Base-by-base conservation (phyloP, 441 rosid species). In the Codiaeum variegatum region DNA sequence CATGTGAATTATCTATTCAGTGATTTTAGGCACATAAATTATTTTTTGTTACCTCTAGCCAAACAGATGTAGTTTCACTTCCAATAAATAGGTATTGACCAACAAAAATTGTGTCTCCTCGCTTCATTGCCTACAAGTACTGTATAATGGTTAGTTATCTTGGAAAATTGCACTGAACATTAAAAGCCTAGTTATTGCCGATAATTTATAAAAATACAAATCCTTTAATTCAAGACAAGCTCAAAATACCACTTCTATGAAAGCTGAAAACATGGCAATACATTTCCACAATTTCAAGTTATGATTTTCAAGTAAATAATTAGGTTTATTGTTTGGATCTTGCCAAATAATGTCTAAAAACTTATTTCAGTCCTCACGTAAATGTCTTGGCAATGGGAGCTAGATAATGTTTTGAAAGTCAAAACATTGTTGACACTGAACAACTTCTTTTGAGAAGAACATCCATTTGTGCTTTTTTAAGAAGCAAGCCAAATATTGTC, bases 11-110 rank as follows among this genome's bases (percentile, higher is more conserved):
- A 4, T 68, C 61, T 29, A 63, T 24, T 56, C 38, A 19, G 23
- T 4, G 29, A 46, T 16, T 23, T 15, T 26, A 31, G 3, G 47
- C 59, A 26, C 23, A 21, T 40, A 15, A 58, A 32, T 32, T 47
- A 29, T 52, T 51, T 67, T 66, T 60, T 46, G 75, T 74, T 82
- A 93, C 98, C 99, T 96, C 99, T 64, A 92, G 87, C 98, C 97
- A 96, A 4, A 92, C 99, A 54, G 99, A 93, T 74, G 98, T 93
- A 66, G 98, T 92, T 84, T 96, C 99, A 85, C 97, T 93, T 67
- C 99, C 98, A 42, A 98, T 92, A 80, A 96, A 96, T 46, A 93
- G 85, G 87, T 96, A 92, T 51, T 96, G 98, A 56, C 99, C 99
- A 47, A 91, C 64, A 72, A 93, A 96, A 80, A 93, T 92, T 63